A percentile compares a stretch with the other conserved stretches of the same genome.
Evolutionary conservation across 1,139 yeast species (phyloP).

Genomic region (Arxiozyma slooffiae): DNA sequence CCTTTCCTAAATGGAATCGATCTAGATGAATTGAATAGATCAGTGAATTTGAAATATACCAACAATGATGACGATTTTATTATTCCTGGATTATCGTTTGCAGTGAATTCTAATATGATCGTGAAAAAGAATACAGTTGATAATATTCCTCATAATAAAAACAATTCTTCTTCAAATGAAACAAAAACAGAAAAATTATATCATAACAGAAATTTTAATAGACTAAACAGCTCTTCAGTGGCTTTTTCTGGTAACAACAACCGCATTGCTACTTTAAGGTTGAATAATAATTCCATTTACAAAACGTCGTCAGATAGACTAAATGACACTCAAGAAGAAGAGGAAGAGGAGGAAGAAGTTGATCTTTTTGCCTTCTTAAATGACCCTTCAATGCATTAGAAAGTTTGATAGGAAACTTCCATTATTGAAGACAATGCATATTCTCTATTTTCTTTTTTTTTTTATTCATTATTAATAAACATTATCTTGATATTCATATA

Average conservation of each 20-base stretch:
- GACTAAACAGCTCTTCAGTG: background rate
- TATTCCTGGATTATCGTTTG: conserved; percentile 21
- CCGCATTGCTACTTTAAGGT: background rate
- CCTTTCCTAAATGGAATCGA: conserved; percentile 29
- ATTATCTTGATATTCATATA: too few relatives aligned
- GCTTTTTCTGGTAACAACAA: background rate
- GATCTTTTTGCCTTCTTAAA: conserved; percentile 19
- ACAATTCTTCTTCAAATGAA: background rate
- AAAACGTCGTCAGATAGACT: background rate
- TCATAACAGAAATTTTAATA: background rate
- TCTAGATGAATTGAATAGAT: conserved; percentile 25
- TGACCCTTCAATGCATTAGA: conserved; percentile 8
- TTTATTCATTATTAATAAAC: too few relatives aligned
- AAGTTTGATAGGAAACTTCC: background rate
- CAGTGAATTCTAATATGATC: conserved; percentile 8
- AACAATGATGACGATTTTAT: conserved; percentile 19
- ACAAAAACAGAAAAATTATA: background rate
- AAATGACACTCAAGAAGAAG: conserved; percentile 2
- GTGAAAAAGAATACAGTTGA: background rate
- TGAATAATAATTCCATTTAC: background rate
- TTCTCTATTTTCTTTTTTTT: background rate
- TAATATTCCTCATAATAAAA: background rate
- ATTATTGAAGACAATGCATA: background rate
- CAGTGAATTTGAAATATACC: conserved; percentile 14
- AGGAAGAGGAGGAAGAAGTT: conserved; percentile 14